Base-by-base conservation (phyloP, 139 green algal genomes). In the Spirogloea muscicola region DNA sequence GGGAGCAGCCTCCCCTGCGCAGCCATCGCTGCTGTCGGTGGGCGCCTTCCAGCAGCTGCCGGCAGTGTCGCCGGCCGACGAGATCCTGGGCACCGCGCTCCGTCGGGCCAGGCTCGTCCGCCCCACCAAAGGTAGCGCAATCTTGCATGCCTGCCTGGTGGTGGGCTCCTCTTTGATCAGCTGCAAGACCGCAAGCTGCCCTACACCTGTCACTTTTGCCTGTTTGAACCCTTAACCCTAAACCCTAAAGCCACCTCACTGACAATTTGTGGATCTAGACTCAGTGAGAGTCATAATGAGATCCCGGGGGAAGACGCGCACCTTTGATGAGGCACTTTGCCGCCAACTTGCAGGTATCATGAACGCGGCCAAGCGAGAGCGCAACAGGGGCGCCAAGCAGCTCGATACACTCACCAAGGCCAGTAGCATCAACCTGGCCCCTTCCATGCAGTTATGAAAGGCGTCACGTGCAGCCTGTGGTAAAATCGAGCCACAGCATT, bases 401-500 rank as follows among this genome's bases (percentile, higher is more conserved):
- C 29, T 80, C n/a, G 72, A 80, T 25, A 16, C 63, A 1, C 72
- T 80, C 44, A 80, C 72, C 29, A 79, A 79, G 49, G 68, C n/a
- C n/a, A n/a, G n/a, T n/a, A n/a, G n/a, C n/a, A n/a, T n/a, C n/a
- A n/a, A n/a, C n/a, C n/a, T n/a, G n/a, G n/a, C n/a, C n/a, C n/a
- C n/a, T n/a, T n/a, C n/a, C n/a, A n/a, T n/a, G n/a, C n/a, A n/a
- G n/a, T n/a, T n/a, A n/a, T n/a, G n/a, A n/a, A n/a, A n/a, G n/a
- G n/a, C n/a, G n/a, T n/a, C n/a, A n/a, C n/a, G n/a, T n/a, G n/a
- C n/a, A n/a, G n/a, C n/a, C n/a, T n/a, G n/a, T 52, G 44, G 44
- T 10, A 25, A 16, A 13, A 25, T 16, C 13, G 44, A 25, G 44
- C 13, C 13, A 13, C 10, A 13, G 10, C 16, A 25, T 10, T 52